phyloP scores from a whole-genome alignment of 139 green algal species.

The Monoraphidium neglectum region DNA sequence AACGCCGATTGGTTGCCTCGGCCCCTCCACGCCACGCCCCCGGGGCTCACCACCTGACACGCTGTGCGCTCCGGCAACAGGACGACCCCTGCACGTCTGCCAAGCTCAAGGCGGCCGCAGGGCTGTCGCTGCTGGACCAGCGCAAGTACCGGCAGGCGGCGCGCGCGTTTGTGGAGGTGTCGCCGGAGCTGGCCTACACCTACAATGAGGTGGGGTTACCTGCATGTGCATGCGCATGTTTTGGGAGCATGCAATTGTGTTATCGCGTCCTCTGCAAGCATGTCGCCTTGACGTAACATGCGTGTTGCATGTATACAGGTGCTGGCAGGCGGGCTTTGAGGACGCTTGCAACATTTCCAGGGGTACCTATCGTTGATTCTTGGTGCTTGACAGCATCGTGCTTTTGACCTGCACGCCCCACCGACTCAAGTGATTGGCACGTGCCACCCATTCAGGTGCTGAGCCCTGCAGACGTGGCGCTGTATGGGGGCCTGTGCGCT shows the following conservation, averaged over 20 bases:
- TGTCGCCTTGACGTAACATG: not conserved
- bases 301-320: not conserved
- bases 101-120: conserved; percentile 71
- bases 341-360: too few species aligned
- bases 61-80: too few species aligned
- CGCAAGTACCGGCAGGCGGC: conserved; percentile 84
- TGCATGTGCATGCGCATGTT: not conserved
- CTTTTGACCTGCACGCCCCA: too few species aligned
- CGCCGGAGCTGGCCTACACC: conserved; percentile 68
- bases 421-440: too few species aligned
- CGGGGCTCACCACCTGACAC: too few species aligned
- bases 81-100: conserved; percentile 41
- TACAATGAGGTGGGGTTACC: conserved; percentile 69
- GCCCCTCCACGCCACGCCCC: too few species aligned
- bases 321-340: too few species aligned
- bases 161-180: conserved; percentile 65
- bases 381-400: too few species aligned
- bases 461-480: conserved; percentile 71
- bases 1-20: too few species aligned
- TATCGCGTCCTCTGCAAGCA: not conserved
- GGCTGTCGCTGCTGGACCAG: conserved; percentile 60
- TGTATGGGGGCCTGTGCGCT: conserved; percentile 87
- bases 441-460: not conserved
- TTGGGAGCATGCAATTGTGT: not conserved
- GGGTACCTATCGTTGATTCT: too few species aligned